phyloP scores from a whole-genome alignment of 2,329 filamentous ascomycete genomes.

The Fonsecaea pedrosoi region DNA sequence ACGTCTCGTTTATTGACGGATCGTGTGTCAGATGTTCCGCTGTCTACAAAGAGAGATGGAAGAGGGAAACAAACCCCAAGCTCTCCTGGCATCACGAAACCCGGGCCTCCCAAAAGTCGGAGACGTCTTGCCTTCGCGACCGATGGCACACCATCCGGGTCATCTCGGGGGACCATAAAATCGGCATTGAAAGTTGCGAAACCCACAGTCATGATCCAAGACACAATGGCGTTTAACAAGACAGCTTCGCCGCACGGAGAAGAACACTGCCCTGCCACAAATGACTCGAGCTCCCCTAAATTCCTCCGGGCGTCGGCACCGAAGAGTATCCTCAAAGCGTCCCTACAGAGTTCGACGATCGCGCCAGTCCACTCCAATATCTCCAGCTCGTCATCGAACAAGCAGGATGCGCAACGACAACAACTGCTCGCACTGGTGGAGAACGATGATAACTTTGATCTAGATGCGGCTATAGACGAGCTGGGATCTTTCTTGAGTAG shows the following conservation, averaged over 20 bases:
- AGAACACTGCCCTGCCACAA: constrained; percentile 9
- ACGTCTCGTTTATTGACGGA: background rate
- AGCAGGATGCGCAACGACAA: constrained; percentile 41
- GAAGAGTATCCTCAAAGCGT: constrained; percentile 30
- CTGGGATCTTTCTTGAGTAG: constrained; percentile 55
- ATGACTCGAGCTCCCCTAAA: background rate
- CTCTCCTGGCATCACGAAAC: constrained; percentile 22
- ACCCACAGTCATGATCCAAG: constrained; percentile 10
- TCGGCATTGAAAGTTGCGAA: constrained; percentile 37
- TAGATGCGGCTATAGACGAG: constrained; percentile 54
- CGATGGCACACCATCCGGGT: constrained; percentile 16
- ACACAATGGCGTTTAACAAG: constrained; percentile 9
- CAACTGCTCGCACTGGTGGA: constrained; percentile 36
- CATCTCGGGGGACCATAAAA: constrained; percentile 33
- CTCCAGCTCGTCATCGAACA: constrained; percentile 45
- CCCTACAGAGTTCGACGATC: constrained; percentile 12
- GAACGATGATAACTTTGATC: constrained; percentile 47
- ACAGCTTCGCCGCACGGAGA: constrained; percentile 2
- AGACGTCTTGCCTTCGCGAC: constrained; percentile 38
- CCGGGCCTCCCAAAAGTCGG: constrained; percentile 33
- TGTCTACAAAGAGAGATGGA: constrained; percentile 34
- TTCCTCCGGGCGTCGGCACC: background rate
- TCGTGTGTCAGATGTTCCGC: background rate
- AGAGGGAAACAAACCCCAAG: constrained; percentile 28
- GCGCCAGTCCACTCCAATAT: constrained; percentile 12